These are phyloP conservation scores for Fusarium mundagurra DNA, from an alignment of 2,329 filamentous ascomycete genomes.

Conservation along the genomic window DNA sequence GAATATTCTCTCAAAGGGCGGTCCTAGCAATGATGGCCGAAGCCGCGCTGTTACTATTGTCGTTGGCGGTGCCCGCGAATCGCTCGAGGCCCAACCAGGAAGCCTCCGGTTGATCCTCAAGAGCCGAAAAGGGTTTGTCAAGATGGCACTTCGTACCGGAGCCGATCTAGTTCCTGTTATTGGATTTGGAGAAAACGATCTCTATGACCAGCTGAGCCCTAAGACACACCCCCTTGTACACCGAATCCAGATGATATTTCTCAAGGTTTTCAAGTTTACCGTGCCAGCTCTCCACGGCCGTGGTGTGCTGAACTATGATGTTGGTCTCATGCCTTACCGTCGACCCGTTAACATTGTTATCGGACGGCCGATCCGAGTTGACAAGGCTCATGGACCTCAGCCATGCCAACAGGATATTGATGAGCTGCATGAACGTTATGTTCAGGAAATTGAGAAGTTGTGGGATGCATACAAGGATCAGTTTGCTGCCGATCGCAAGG, in stretches of 20 bases:
- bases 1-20: constrained; percentile 84
- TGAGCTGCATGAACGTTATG: constrained; percentile 80
- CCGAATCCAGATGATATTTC: constrained; percentile 82
- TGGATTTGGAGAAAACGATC: constrained; percentile 93
- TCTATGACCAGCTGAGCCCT: constrained; percentile 89
- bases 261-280: constrained; percentile 90
- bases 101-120: constrained; percentile 81
- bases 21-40: constrained; percentile 81
- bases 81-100: constrained; percentile 85
- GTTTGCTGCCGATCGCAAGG: constrained; percentile 70
- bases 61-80: constrained; percentile 90
- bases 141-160: constrained; percentile 90
- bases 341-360: constrained; percentile 89
- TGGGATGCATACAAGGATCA: constrained; percentile 84
- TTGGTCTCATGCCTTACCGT: constrained; percentile 94
- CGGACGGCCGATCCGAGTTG: constrained; percentile 80
- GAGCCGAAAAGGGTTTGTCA: constrained; percentile 90
- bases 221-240: constrained; percentile 82
- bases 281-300: constrained; percentile 89
- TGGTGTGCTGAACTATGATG: constrained; percentile 97
- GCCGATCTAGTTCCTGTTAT: constrained; percentile 93
- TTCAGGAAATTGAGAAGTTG: constrained; percentile 75
- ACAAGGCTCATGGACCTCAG: constrained; percentile 62
- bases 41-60: constrained; percentile 97
- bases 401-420: constrained; percentile 82